Base-by-base conservation (phyloP, 352 stramenopile species). In the Phytopythium mirpurense region DNA sequence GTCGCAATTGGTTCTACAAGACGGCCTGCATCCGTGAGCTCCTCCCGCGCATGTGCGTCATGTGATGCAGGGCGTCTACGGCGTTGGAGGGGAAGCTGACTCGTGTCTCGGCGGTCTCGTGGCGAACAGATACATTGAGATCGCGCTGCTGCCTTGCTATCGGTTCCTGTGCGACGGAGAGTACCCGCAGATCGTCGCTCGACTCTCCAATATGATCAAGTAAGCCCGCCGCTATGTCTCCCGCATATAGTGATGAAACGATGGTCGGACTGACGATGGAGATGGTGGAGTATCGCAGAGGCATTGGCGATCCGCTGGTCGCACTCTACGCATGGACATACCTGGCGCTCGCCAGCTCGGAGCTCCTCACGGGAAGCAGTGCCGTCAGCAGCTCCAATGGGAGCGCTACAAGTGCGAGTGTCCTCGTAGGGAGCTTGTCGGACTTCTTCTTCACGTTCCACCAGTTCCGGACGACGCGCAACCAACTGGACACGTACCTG, bases 1-100 rank as follows among this genome's bases (percentile, higher is more conserved):
- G 85, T 23, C 85, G 88, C 15, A 97, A 97, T 62, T 97, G 90
- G 90, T 96, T 98, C 52, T 97, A 97, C 80, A 98, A 98, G 68
- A 96, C 86, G 0, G 86, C 88, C 16, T 97, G 88, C 59, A 97
- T 98, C 53, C 82, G 89, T 42, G 89, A 97, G 54, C 77, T 98
- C 21, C 63, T 97, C 34, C 90, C 90, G 12, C 78, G 90, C 37
- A 93, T 97, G 72, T 96, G 79, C 26, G 67, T 84, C 3, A 24
- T 50, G 2, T 32, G 7, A 5, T 27, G 21, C 12, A n/a, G 40
- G 16, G 21, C 5, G 3, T 8, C 40, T 5, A 26, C 21, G 23
- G 0, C 32, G 29, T 9, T 5, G 14, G 5, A 31, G 2, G 23
- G 19, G 27, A 14, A 34, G 19, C 34, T 29, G 11, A 43, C 10